phyloP scores from a whole-genome alignment of 1,139 yeast species.

The Suhomyces choctaworum region DNA sequence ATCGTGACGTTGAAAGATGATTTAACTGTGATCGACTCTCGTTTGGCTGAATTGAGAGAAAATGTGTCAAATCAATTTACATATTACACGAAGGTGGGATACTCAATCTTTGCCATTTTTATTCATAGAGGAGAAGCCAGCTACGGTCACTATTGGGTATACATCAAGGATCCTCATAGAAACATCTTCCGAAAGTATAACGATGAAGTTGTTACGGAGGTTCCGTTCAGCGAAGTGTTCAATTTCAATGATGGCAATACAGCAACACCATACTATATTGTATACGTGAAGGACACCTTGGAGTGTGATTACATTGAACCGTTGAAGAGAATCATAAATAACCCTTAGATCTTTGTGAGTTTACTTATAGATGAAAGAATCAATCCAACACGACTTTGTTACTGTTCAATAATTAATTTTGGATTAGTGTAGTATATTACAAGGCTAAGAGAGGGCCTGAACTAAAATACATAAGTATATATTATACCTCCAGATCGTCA shows the following conservation, averaged over 20 bases:
- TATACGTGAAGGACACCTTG: constrained; percentile 70
- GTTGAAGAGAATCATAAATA: constrained; percentile 36
- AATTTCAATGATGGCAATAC: constrained; percentile 72
- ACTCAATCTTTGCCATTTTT: constrained; percentile 84
- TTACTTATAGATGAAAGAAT: not conserved
- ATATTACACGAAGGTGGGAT: constrained; percentile 63
- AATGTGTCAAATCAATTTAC: constrained; percentile 61
- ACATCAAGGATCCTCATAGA: constrained; percentile 72
- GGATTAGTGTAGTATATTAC: too few relatives aligned
- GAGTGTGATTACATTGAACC: constrained; percentile 67
- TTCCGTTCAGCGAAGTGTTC: constrained; percentile 69
- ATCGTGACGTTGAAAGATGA: constrained; percentile 41
- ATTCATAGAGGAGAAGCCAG: constrained; percentile 96
- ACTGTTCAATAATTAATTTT: too few relatives aligned
- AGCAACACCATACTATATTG: constrained; percentile 92
- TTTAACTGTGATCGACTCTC: constrained; percentile 34
- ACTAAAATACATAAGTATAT: too few relatives aligned
- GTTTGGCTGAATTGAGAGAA: constrained; percentile 43
- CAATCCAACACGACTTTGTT: too few relatives aligned
- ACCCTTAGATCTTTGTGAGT: not conserved
- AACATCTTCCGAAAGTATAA: constrained; percentile 83
- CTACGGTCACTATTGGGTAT: constrained; percentile 96
- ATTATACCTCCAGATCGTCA: too few relatives aligned
- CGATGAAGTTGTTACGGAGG: constrained; percentile 87
- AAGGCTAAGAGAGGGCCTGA: too few relatives aligned